Evolutionary conservation across 148 eudicot genomes (phyloP).

Genomic region (Rhododendron ferrugineum): DNA sequence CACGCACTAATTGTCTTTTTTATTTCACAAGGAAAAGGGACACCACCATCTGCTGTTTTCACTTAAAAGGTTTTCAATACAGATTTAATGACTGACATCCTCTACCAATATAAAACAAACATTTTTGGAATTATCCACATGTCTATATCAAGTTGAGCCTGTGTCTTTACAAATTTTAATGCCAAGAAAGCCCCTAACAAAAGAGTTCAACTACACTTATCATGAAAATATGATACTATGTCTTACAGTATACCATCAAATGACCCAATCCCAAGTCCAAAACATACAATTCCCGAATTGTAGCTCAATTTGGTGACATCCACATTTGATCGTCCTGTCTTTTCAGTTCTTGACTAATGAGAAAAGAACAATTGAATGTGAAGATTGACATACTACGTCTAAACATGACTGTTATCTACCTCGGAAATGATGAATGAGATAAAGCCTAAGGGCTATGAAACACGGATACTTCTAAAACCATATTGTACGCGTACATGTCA

Average conservation of each 20-base stretch:
- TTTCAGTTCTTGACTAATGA: background rate
- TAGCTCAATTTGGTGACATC: slow-evolving; percentile 1
- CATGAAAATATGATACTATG: background rate
- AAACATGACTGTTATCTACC: background rate
- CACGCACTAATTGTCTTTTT: background rate
- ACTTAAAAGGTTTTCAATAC: background rate
- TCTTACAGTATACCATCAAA: background rate
- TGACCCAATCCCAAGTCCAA: background rate
- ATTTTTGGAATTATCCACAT: background rate
- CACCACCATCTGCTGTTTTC: background rate
- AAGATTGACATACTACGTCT: background rate
- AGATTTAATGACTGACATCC: background rate
- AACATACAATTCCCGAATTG: background rate
- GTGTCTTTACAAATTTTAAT: background rate
- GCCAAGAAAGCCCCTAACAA: background rate
- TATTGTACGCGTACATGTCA: background rate
- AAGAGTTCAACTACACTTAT: background rate
- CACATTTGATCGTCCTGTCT: background rate
- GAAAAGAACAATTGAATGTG: background rate
- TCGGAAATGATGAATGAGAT: background rate
- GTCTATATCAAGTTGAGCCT: background rate
- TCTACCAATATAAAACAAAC: background rate
- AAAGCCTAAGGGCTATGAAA: background rate
- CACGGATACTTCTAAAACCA: background rate
- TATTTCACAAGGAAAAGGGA: background rate